These are phyloP conservation scores for Aspergillus sp. DNA, from an alignment of 2,329 filamentous ascomycete genomes.

Conservation along the genomic window DNA sequence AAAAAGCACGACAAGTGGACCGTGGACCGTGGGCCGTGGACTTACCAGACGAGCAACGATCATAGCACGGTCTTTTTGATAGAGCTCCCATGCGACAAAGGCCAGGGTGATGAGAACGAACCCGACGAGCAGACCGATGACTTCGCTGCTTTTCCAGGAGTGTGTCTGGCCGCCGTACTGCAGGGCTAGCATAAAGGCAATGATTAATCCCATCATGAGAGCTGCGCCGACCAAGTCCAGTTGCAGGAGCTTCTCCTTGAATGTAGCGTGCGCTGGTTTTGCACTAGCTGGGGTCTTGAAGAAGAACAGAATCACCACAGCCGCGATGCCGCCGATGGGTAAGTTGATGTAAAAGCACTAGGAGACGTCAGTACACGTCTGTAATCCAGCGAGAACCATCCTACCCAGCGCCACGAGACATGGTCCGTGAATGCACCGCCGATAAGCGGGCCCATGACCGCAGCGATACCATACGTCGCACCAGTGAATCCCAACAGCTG, in stretches of 20 bases:
- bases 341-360: constrained; percentile 62
- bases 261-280: neutral
- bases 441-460: constrained; percentile 3
- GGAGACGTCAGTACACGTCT: neutral
- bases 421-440: constrained; percentile 26
- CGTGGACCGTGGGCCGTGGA: too few species aligned
- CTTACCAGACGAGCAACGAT: neutral
- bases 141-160: constrained; percentile 56
- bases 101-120: neutral
- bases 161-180: constrained; percentile 61
- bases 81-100: constrained; percentile 23
- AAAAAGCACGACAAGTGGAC: too few species aligned
- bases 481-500: neutral
- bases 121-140: constrained; percentile 53
- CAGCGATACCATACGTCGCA: neutral
- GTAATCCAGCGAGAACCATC: neutral
- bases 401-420: constrained; percentile 37
- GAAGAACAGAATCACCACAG: constrained; percentile 47
- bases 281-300: neutral
- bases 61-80: neutral
- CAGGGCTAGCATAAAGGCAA: constrained; percentile 52
- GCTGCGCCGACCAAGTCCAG: constrained; percentile 49
- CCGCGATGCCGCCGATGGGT: constrained; percentile 48
- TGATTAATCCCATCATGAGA: constrained; percentile 60
- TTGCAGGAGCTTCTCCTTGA: constrained; percentile 1